Evolutionary conservation across 371 early-diverging fungal species (phyloP).

Genomic region (Circinella minor): DNA sequence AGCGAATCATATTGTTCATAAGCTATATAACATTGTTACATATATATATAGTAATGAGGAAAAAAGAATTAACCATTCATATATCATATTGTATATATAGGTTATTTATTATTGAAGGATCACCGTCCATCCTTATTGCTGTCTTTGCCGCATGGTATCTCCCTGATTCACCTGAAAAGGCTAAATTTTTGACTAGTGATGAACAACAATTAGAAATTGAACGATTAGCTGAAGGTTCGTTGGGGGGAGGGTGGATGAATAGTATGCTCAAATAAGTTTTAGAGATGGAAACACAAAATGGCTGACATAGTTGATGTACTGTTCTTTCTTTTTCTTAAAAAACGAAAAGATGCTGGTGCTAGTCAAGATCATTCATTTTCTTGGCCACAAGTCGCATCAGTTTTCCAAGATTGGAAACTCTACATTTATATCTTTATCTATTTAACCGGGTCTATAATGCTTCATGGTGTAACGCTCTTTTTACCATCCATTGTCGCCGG

Average conservation of each 20-base stretch:
- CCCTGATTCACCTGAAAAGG: conserved; percentile 60
- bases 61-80: not conserved
- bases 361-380: conserved; percentile 43
- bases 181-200: conserved; percentile 54
- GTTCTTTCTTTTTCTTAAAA: too few species aligned
- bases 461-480: conserved; percentile 48
- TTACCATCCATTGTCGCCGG: conserved; percentile 38
- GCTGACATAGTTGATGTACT: too few species aligned
- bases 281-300: too few species aligned
- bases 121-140: conserved; percentile 44
- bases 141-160: conserved; percentile 43
- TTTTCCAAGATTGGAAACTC: conserved; percentile 46
- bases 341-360: conserved; percentile 36
- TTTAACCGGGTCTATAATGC: conserved; percentile 33
- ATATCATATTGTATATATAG: conserved; percentile 20
- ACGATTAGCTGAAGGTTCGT: conserved; percentile 39
- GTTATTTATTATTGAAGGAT: conserved; percentile 60
- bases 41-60: not conserved
- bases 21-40: not conserved
- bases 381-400: conserved; percentile 38
- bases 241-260: too few species aligned
- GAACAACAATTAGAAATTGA: conserved; percentile 52
- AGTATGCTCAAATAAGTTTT: too few species aligned
- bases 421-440: conserved; percentile 41
- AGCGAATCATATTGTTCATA: not conserved